Percentiles rank a stretch among this genome's conserved stretches.
phyloP scores from a whole-genome alignment of 805 yeast genomes.

The Pichia thaimueangensis region DNA sequence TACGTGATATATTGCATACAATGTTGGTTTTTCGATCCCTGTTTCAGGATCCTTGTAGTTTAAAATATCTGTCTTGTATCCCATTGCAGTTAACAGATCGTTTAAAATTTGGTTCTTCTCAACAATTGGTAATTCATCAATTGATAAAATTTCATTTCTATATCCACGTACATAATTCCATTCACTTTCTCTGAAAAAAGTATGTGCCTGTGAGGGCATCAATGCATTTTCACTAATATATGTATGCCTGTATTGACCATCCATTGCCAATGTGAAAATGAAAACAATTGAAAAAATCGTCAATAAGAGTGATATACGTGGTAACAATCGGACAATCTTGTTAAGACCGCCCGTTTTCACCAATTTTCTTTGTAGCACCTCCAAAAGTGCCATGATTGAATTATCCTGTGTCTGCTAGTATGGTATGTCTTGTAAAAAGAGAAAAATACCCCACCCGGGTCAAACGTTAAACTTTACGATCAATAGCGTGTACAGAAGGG shows the following conservation, averaged over 20 bases:
- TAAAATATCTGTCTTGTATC: conserved; percentile 55
- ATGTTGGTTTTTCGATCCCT: conserved; percentile 19
- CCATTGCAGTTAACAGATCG: conserved; percentile 63
- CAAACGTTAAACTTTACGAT: no score
- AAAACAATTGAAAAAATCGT: conserved; percentile 45
- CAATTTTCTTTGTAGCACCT: conserved; percentile 37
- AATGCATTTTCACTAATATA: conserved; percentile 94
- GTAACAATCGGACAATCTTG: conserved; percentile 36
- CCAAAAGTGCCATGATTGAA: conserved; percentile 40
- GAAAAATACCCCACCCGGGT: no score
- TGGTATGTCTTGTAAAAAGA: no score
- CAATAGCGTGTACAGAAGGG: no score
- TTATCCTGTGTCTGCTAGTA: background rate
- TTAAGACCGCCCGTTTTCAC: conserved; percentile 42
- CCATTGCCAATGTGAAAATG: conserved; percentile 64
- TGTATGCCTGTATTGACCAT: conserved; percentile 76
- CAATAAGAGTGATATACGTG: conserved; percentile 37
- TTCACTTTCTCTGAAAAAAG: conserved; percentile 87
- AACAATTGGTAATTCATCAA: conserved; percentile 25
- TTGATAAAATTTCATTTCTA: conserved; percentile 49
- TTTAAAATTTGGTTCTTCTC: conserved; percentile 42
- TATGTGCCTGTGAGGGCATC: conserved; percentile 92
- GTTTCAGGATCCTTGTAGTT: conserved; percentile 16
- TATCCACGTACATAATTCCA: conserved; percentile 90
- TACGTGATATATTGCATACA: conserved; percentile 83